phyloP scores from a whole-genome alignment of 106 monocot genomes.

The Gastrodia elata region DNA sequence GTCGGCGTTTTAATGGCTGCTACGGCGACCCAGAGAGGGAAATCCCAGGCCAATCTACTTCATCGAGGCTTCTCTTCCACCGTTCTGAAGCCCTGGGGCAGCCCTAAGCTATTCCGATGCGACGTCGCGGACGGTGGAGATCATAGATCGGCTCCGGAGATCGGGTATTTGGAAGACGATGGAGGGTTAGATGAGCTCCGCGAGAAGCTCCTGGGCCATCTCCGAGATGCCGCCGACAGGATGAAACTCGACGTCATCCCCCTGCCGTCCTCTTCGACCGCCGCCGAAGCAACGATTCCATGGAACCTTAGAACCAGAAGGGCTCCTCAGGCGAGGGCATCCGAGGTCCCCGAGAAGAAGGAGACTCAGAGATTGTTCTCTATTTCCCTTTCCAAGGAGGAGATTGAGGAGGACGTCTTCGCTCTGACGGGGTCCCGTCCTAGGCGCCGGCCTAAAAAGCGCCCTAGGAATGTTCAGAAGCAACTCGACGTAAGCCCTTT shows the following conservation, averaged over 20 bases:
- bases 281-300: slow-evolving; percentile 9
- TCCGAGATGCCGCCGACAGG: slow-evolving; percentile 22
- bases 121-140: background rate
- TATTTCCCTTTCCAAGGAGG: slow-evolving; percentile 24
- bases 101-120: background rate
- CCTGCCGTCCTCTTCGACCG: background rate
- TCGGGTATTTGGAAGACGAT: background rate
- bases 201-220: slow-evolving; percentile 24
- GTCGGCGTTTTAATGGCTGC: background rate
- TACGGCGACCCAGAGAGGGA: background rate
- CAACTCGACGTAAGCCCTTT: slow-evolving; percentile 35
- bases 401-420: slow-evolving; percentile 61
- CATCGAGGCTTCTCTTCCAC: slow-evolving; percentile 8
- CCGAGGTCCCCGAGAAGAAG: slow-evolving; percentile 11
- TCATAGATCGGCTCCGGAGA: background rate
- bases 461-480: slow-evolving; percentile 30
- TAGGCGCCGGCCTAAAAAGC: slow-evolving; percentile 31
- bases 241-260: slow-evolving; percentile 7
- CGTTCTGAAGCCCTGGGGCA: background rate
- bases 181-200: slow-evolving; percentile 6
- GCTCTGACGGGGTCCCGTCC: slow-evolving; percentile 35
- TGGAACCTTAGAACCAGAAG: slow-evolving; percentile 45
- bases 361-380: slow-evolving; percentile 21
- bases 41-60: slow-evolving; percentile 1
- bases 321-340: background rate